Base-by-base conservation (phyloP, 78 protist genomes). In the Dictyostelium purpureum region DNA sequence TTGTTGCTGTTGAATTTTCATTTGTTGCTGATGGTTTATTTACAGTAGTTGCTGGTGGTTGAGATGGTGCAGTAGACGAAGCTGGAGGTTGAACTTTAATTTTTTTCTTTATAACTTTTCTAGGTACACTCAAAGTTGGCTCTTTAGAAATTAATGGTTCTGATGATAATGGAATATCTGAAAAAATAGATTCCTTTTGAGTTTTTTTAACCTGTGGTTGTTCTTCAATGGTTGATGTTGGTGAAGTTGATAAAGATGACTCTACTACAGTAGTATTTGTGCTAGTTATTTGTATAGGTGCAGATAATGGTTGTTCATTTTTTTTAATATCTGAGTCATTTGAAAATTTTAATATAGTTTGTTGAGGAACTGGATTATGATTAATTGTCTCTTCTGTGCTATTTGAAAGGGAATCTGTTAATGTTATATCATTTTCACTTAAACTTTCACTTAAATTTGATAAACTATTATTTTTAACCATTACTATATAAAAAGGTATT, bases 171-270 rank as follows among this genome's bases (percentile, higher is more conserved):
- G 65, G 79, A 66, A 85, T 85, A 47, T 85, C 77, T 10, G 92
- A n/a, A 49, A 85, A 85, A 42, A 85, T 45, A 61, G 45, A 45
- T 66, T 85, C 92, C 61, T 85, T 85, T 42, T 71, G 71, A 14
- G 45, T 9, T 24, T 51, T 52, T 70, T 10, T 11, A 26, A 40
- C 73, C 1, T 33, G 9, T 56, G 59, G 31, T 31, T 63, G 6
- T 63, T 63, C 4, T 70, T 69, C 33, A 4, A 21, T 43, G 35
- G 79, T n/a, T 28, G 45, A 2, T 56, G 79, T 40, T 56, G 90
- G 12, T 24, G 88, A 33, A 51, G 88, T 43, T 47, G 66, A 10
- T 42, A 28, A 6, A 28, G 61, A 26, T 49, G 24, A 21, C n/a
- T n/a, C n/a, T n/a, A n/a, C n/a, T n/a, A n/a, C n/a, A n/a, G n/a